Base-by-base conservation (phyloP, 1,284 basidiomycete genomes). In the Ustilago curta region DNA sequence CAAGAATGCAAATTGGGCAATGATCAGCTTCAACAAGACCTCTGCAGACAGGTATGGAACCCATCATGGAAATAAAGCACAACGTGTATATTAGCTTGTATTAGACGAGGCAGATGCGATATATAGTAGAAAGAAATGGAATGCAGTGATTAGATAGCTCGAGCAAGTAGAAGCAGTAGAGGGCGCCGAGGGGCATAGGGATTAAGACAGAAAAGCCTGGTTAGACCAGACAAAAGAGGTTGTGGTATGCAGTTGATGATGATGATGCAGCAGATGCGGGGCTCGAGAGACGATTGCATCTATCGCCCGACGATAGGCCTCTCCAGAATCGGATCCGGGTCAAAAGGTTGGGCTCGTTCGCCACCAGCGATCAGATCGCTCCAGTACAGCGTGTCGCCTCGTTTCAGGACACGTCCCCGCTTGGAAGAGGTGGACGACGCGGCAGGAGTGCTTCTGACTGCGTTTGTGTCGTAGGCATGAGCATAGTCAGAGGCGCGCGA, bases 321-420 rank as follows among this genome's bases (percentile, higher is more conserved):
- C 23, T 72, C 62, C 35, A 82, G 77, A 37, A 75, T 64, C 44
- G 71, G 58, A 32, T 82, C 80, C 2, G 76, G 70, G 32, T 82
- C 80, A 48, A 81, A 76, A 4, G 80, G 80, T 49, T 74, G 66
- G 32, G 69, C 54, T n/a, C 80, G 61, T 49, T 94, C 93, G 8
- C 92, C 93, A 63, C 88, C 89, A 54, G 88, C 87, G 31, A 88
- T 85, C 59, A 94, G 89, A 79, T 93, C 90, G 80, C 92, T 91
- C 92, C 92, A 94, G 82, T 89, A 92, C 8, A 94, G 85, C 12
- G 89, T 83, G 74, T 92, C 91, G 27, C 92, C 92, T 6, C 88
- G 85, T 78, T 86, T 87, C 21, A 93, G 87, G 43, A 79, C 61
- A 16, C 76, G 67, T 16, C 71, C 62, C 16, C n/a, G 29, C 42